Evolutionary conservation across 495 filamentous ascomycete genomes (phyloP).

Genomic region (Trichoderma orchidacearum): DNA sequence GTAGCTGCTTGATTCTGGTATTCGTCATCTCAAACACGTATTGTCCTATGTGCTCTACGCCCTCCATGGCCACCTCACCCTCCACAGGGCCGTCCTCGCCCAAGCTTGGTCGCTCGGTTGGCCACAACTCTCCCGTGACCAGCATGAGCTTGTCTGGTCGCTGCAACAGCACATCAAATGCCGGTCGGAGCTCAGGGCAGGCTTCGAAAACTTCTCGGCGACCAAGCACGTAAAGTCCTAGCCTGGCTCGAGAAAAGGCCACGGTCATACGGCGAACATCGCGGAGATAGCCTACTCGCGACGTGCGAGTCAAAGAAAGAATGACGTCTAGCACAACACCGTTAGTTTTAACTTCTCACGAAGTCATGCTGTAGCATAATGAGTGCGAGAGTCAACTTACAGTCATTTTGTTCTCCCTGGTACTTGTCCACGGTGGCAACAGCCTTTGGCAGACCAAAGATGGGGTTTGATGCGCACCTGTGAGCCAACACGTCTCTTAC

Average conservation of each 20-base stretch:
- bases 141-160: conserved; percentile 68
- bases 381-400: conserved; percentile 45
- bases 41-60: conserved; percentile 87
- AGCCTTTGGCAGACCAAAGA: conserved; percentile 84
- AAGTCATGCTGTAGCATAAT: not conserved
- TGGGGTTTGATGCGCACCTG: conserved; percentile 62
- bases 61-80: conserved; percentile 58
- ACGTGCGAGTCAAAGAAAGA: conserved; percentile 79
- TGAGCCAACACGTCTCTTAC: conserved; percentile 83
- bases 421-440: conserved; percentile 97
- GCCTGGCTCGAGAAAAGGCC: conserved; percentile 83
- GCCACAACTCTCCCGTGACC: conserved; percentile 76
- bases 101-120: conserved; percentile 44
- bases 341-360: conserved; percentile 11
- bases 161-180: conserved; percentile 60
- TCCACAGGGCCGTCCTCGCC: conserved; percentile 39
- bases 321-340: conserved; percentile 54
- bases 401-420: conserved; percentile 98
- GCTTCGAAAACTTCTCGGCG: conserved; percentile 80
- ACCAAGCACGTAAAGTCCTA: conserved; percentile 89
- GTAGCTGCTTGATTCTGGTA: conserved; percentile 51
- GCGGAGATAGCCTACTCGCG: conserved; percentile 81
- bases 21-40: conserved; percentile 96
- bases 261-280: conserved; percentile 91
- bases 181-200: conserved; percentile 75